Conservation (phyloP, 2,329 filamentous ascomycete genomes). For the Macrophomina pseudophaseolina region DNA sequence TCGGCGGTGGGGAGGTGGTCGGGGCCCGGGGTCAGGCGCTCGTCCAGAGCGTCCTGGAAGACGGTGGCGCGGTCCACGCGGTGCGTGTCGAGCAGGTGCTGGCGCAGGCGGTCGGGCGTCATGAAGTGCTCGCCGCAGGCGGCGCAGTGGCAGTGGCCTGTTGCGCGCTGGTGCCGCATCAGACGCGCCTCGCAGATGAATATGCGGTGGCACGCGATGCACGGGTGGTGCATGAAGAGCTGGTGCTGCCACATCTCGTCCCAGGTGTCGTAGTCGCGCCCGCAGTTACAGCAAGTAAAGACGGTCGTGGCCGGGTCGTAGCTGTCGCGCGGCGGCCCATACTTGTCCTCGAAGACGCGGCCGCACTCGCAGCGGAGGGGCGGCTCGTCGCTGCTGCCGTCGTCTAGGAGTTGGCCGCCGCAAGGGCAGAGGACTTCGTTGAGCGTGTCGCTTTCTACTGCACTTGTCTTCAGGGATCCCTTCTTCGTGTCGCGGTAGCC, state of each 20-base stretch:
- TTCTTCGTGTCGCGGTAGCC: conserved; percentile 26
- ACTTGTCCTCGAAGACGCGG: conserved; percentile 17
- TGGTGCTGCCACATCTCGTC: conserved; percentile 27
- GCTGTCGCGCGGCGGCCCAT: conserved; percentile 13
- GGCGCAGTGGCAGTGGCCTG: conserved; percentile 22
- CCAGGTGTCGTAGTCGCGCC: conserved; percentile 18
- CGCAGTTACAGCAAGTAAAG: conserved; percentile 22
- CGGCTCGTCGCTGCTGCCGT: neutral
- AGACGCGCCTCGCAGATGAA: conserved; percentile 23
- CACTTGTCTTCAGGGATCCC: conserved; percentile 4
- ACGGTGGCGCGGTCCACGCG: conserved; percentile 11
- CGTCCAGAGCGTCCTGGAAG: conserved; percentile 17
- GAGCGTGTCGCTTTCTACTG: conserved; percentile 22
- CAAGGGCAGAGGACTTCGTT: conserved; percentile 24
- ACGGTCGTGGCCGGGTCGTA: conserved; percentile 9
- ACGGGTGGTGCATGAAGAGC: conserved; percentile 26
- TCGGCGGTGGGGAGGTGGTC: neutral
- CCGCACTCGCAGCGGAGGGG: conserved; percentile 14
- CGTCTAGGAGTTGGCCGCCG: conserved; percentile 12
- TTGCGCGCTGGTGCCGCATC: conserved; percentile 19
- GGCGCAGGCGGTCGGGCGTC: conserved; percentile 25
- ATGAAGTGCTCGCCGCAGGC: conserved; percentile 25
- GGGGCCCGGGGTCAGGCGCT: neutral
- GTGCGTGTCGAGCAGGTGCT: conserved; percentile 22
- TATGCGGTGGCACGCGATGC: conserved; percentile 25